Evolutionary conservation across 1,284 basidiomycete species (phyloP).

Genomic region (Apiotrichum laibachii): DNA sequence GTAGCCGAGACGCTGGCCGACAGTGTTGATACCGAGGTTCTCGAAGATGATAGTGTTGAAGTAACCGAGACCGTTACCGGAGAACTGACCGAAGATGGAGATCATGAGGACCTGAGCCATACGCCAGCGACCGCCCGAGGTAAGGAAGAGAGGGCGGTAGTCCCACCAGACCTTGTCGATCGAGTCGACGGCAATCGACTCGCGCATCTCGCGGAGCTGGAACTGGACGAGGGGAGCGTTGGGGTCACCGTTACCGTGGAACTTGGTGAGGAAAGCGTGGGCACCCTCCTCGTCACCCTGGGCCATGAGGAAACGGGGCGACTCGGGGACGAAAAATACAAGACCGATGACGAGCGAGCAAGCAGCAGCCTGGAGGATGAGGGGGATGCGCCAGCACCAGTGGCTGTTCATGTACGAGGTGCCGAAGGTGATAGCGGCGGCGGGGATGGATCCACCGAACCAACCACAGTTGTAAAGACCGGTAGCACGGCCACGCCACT

Average conservation of each 20-base stretch:
- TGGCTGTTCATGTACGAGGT: conserved; percentile 29
- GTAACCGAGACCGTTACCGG: conserved; percentile 56
- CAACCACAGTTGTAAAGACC: conserved; percentile 52
- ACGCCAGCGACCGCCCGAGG: conserved; percentile 34
- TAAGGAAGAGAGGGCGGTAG: conserved; percentile 37
- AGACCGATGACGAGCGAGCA: conserved; percentile 14
- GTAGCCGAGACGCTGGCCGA: conserved; percentile 54
- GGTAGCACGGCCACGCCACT: conserved; percentile 63
- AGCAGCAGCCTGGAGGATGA: conserved; percentile 31
- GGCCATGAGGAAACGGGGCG: conserved; percentile 45
- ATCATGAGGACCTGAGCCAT: conserved; percentile 45
- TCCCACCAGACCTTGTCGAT: conserved; percentile 64
- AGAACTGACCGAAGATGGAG: conserved; percentile 55
- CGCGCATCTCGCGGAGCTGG: conserved; percentile 61
- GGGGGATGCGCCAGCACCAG: conserved; percentile 31
- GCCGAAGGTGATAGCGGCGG: conserved; percentile 44
- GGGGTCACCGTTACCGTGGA: conserved; percentile 35
- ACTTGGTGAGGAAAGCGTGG: conserved; percentile 29
- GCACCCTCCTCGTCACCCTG: conserved; percentile 36
- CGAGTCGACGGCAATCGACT: conserved; percentile 57
- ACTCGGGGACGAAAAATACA: conserved; percentile 36
- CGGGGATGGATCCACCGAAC: conserved; percentile 33
- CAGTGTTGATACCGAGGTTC: conserved; percentile 31
- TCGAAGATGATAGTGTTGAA: conserved; percentile 48
- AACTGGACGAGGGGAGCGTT: conserved; percentile 53